Base-by-base conservation (phyloP, 1,284 basidiomycete genomes). In the Fomitopsis betulina region DNA sequence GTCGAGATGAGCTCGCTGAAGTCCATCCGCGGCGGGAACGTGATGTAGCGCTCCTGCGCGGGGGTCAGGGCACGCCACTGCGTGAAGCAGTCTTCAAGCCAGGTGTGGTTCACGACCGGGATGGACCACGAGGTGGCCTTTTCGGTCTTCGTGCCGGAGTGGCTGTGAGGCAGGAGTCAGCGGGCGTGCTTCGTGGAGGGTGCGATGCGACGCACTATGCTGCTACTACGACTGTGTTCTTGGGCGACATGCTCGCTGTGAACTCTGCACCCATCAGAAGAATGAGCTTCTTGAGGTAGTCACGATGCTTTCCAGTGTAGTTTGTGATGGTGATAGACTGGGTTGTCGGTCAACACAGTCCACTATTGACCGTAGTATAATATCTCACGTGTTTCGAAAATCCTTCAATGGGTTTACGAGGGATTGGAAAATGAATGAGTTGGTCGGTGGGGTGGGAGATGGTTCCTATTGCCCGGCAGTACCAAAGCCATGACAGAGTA, bases 21-120 rank as follows among this genome's bases (percentile, higher is more conserved):
- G 68, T 93, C 86, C 42, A 90, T 71, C 2, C 85, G 85, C 0
- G 78, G 76, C 0, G 89, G 83, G 62, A 88, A 92, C 33, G 76
- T 65, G 55, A 86, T 82, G 70, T 91, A 93, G 58, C 84, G 85
- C 52, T 84, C 82, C 17, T 78, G 71, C 0, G 79, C 82, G 8
- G 82, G 77, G 0, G 84, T 84, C 47, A 89, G 75, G 23, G 79
- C 76, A n/a, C 79, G 77, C 93, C 93, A 95, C 53, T 85, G 79
- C 19, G 84, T 72, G 66, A 94, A 91, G 70, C 91, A 95, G 62
- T 93, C 91, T 69, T 96, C 94, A 6, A 96, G 78, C 91, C 93
- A 96, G 0, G 82, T 79, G 66, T 96, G 94, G 64, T 94, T 95
- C 13, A 96, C 89, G 58, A 95, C 77, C 0, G 92, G 89, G 59